Evolutionary conservation across 2,329 filamentous ascomycete genomes (phyloP), one percentile per base, ranked within the genome.

Genomic region (Fusarium chlamydosporum): DNA sequence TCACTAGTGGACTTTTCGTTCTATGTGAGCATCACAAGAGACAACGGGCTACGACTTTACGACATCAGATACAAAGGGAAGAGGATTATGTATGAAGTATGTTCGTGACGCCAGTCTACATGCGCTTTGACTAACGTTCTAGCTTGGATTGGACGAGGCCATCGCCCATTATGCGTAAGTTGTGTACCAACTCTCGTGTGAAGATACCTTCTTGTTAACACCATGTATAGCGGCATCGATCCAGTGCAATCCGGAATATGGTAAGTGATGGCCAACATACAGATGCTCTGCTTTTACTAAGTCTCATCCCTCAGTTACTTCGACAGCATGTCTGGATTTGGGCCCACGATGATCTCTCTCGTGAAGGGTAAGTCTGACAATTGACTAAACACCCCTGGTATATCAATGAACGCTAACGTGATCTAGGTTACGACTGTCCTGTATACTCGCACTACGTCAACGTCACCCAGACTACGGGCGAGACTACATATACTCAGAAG

Each of bases 121-220:
- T 1, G 1, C n/a, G 0, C 11, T 7, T 27, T 4, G 0, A 5
- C 50, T 57, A 2, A 57, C 12, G 0, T 3, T 34, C 2, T 3
- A 57, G 55, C 37, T 57, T 43, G 55, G 55, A 7, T 16, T 57
- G 1, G 55, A 57, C 4, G 55, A 57, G n/a, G 55, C 55, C 1
- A 57, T 57, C 11, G 55, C 55, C 0, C 55, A 57, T 18, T 57
- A 56, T 18, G 55, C 55, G 55, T 57, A 2, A 29, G 47, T 34
- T 0, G 2, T 6, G 3, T 13, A 2, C 1, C 7, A 4, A 10
- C 3, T 8, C 16, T 11, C 5, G 5, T 9, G 6, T 6, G 4
- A 31, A 2, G 7, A 4, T 2, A 4, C 1, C 7, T 1, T 18
- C 0, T 16, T 15, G 3, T 33, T 56, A 7, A 56, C 2, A n/a